Evolutionary conservation across 2,329 filamentous ascomycete species (phyloP).

Genomic region (Exophiala lecanii-corni): DNA sequence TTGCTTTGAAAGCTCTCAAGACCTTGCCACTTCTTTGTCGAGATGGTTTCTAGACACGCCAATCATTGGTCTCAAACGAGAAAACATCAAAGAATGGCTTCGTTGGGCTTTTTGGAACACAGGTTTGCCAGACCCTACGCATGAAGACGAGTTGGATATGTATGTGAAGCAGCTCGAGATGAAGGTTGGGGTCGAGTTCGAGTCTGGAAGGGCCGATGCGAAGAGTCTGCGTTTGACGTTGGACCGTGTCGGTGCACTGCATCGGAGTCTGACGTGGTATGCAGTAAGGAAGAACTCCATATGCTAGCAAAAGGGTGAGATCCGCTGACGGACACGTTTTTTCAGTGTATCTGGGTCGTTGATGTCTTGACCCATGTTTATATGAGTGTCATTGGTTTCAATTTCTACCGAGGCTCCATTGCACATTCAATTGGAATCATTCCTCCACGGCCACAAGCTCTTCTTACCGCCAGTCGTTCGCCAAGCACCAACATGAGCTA

Average conservation of each 20-base stretch:
- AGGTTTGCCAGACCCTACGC: constrained; percentile 27
- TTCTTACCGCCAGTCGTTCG: constrained; percentile 7
- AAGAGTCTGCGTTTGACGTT: constrained; percentile 59
- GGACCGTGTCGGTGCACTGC: constrained; percentile 58
- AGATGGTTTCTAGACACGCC: constrained; percentile 64
- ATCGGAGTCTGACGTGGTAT: constrained; percentile 64
- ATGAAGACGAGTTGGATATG: constrained; percentile 53
- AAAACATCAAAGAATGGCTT: constrained; percentile 65
- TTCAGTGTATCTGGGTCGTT: constrained; percentile 47
- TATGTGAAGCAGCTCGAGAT: constrained; percentile 53
- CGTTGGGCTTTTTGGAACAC: constrained; percentile 63
- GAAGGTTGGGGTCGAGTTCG: constrained; percentile 48
- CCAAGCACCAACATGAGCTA: constrained; percentile 39
- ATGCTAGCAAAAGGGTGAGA: neutral
- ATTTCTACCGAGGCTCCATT: constrained; percentile 16
- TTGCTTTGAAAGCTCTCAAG: constrained; percentile 52
- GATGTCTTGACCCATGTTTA: constrained; percentile 26
- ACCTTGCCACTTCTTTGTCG: constrained; percentile 54
- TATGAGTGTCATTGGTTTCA: constrained; percentile 7
- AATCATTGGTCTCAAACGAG: constrained; percentile 54
- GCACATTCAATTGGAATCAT: constrained; percentile 8
- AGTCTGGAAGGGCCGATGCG: constrained; percentile 53
- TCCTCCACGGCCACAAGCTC: constrained; percentile 15
- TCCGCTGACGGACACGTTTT: neutral
- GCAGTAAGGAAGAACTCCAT: constrained; percentile 37